These are phyloP conservation scores for Dactylonectria estremocensis DNA, from an alignment of 2,329 filamentous ascomycete species.

Conservation along the genomic window DNA sequence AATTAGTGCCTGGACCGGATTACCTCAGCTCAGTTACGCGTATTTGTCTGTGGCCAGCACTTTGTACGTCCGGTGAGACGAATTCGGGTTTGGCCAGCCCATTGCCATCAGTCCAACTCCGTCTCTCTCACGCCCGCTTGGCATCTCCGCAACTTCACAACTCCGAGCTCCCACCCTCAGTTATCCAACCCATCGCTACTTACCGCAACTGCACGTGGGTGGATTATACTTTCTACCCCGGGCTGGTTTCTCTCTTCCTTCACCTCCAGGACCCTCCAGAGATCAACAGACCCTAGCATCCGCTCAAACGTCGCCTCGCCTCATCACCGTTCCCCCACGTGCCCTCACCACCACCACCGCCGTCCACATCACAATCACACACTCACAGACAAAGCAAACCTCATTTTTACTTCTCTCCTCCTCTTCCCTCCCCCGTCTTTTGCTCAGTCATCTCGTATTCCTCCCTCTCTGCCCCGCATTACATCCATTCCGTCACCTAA, in stretches of 20 bases:
- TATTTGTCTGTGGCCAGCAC: neutral
- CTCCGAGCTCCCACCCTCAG: neutral
- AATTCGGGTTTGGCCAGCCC: neutral
- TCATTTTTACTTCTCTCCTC: neutral
- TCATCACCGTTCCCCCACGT: neutral
- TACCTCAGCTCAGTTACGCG: neutral
- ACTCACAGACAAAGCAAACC: neutral
- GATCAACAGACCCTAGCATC: neutral
- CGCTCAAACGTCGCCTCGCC: neutral
- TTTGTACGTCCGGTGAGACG: neutral
- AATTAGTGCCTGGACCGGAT: neutral
- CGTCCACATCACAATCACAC: neutral
- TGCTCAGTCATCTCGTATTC: conserved; percentile 18
- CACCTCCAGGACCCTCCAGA: neutral
- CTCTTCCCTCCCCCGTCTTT: neutral
- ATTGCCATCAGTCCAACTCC: neutral
- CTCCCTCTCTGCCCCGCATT: conserved; percentile 17
- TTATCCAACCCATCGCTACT: neutral
- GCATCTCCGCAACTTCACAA: neutral
- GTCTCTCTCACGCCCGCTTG: neutral
- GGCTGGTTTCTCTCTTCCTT: neutral
- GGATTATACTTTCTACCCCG: neutral
- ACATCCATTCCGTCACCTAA: conserved; percentile 14
- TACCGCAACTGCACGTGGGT: conserved; percentile 12
- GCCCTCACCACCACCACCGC: neutral